These are phyloP conservation scores for Zygosaccharomyces lentus DNA, from an alignment of 805 yeast species.

Conservation along the genomic window DNA sequence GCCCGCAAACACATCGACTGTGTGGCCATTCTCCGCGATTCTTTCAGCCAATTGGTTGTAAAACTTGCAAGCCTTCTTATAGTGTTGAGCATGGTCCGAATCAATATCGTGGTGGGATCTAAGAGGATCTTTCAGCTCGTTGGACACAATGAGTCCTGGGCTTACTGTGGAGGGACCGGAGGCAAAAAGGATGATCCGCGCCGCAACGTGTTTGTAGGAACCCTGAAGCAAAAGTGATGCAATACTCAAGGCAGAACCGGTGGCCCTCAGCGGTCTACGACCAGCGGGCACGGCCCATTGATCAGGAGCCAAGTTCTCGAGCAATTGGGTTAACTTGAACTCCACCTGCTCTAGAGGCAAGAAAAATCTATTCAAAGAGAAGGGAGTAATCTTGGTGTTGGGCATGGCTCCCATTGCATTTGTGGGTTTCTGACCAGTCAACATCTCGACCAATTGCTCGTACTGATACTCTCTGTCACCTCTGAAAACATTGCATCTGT, in stretches of 20 bases:
- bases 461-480: constrained; percentile 78
- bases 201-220: constrained; percentile 78
- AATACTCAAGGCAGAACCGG: constrained; percentile 87
- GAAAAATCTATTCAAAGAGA: constrained; percentile 57
- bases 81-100: constrained; percentile 82
- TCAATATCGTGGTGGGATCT: constrained; percentile 97
- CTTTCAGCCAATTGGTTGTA: constrained; percentile 71
- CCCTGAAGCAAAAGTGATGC: constrained; percentile 80
- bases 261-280: constrained; percentile 81
- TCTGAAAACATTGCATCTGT: constrained; percentile 76
- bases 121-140: constrained; percentile 89
- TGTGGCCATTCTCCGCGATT: constrained; percentile 68
- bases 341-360: constrained; percentile 75
- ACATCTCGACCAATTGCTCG: constrained; percentile 55
- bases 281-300: constrained; percentile 88
- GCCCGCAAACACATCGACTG: constrained; percentile 89
- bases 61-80: constrained; percentile 77
- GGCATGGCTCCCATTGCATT: constrained; percentile 27
- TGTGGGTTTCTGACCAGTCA: constrained; percentile 51
- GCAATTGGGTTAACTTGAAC: constrained; percentile 70
- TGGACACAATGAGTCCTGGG: constrained; percentile 92
- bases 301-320: constrained; percentile 73
- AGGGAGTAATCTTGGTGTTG: constrained; percentile 38
- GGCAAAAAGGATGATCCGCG: constrained; percentile 82
- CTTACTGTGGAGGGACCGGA: constrained; percentile 94